A percentile compares a stretch with the other conserved stretches of the same genome.
These are phyloP conservation scores for Castanea mollissima DNA, from an alignment of 306 rosid species.

Conservation along the genomic window DNA sequence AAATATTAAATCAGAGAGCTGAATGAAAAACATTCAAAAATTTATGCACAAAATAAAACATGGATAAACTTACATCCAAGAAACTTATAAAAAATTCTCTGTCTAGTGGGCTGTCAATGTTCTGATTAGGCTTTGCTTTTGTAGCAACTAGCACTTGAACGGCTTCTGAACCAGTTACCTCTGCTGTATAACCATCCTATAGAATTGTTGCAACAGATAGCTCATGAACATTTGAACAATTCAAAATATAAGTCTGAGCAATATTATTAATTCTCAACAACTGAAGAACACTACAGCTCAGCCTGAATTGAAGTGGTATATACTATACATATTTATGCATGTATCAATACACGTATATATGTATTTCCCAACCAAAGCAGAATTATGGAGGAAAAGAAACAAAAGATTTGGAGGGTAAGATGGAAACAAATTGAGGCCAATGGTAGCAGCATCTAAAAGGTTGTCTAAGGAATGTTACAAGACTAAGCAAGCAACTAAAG, in stretches of 20 bases:
- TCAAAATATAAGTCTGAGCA: not conserved
- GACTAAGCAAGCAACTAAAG: not conserved
- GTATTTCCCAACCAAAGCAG: no score
- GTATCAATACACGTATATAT: not conserved
- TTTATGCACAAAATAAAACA: not conserved
- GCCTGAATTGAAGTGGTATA: no score
- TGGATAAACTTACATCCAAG: constrained; percentile 53
- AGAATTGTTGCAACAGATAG: constrained; percentile 20
- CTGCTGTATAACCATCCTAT: constrained; percentile 89
- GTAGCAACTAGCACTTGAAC: constrained; percentile 81
- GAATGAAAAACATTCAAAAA: not conserved
- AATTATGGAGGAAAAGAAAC: no score
- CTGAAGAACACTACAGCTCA: no score
- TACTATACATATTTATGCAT: no score
- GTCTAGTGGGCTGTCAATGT: constrained; percentile 48
- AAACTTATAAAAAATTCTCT: constrained; percentile 70
- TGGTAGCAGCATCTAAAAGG: no score
- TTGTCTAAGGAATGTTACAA: not conserved
- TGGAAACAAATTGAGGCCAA: no score
- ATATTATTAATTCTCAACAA: not conserved
- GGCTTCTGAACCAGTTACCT: constrained; percentile 56
- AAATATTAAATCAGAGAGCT: no score
- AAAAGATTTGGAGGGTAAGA: no score
- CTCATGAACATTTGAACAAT: not conserved
- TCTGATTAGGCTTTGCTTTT: constrained; percentile 66